Conservation (phyloP, 2,329 filamentous ascomycete genomes). For the Escovopsis sp. region DNA sequence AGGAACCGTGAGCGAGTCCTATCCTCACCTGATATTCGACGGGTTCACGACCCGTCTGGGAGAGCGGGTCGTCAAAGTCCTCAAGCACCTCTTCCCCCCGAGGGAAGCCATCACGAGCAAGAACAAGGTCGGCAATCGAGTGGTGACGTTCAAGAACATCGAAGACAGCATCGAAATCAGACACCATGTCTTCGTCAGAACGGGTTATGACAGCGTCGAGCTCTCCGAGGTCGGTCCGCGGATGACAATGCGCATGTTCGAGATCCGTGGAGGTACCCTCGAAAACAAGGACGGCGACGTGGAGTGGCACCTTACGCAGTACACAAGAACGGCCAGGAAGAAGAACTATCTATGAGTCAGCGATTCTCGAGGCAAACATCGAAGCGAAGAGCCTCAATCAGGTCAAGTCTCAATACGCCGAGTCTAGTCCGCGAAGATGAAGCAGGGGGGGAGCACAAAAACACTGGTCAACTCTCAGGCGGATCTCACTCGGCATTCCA, state of each 20-base stretch:
- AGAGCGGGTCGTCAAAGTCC: constrained; percentile 67
- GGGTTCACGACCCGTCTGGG: constrained; percentile 76
- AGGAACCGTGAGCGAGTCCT: constrained; percentile 82
- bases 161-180: constrained; percentile 89
- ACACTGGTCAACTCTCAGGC: too few species aligned
- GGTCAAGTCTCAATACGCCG: too few species aligned
- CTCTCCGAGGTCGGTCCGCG: constrained; percentile 79
- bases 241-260: constrained; percentile 95
- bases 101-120: constrained; percentile 58
- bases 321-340: constrained; percentile 84
- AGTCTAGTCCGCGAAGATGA: too few species aligned
- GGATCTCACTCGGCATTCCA: too few species aligned
- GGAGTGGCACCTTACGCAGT: constrained; percentile 93
- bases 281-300: constrained; percentile 93
- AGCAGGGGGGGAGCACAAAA: too few species aligned
- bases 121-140: constrained; percentile 67
- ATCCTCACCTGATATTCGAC: constrained; percentile 91
- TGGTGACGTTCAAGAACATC: constrained; percentile 89
- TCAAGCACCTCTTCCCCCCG: constrained; percentile 91
- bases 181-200: constrained; percentile 73
- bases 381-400: too few species aligned
- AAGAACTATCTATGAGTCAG: constrained; percentile 75
- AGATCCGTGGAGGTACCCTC: constrained; percentile 79
- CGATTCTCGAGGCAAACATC: background rate
- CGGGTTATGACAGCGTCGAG: constrained; percentile 78